These are phyloP conservation scores for Phytophthora pisi DNA, from an alignment of 352 stramenopile genomes.

Conservation along the genomic window DNA sequence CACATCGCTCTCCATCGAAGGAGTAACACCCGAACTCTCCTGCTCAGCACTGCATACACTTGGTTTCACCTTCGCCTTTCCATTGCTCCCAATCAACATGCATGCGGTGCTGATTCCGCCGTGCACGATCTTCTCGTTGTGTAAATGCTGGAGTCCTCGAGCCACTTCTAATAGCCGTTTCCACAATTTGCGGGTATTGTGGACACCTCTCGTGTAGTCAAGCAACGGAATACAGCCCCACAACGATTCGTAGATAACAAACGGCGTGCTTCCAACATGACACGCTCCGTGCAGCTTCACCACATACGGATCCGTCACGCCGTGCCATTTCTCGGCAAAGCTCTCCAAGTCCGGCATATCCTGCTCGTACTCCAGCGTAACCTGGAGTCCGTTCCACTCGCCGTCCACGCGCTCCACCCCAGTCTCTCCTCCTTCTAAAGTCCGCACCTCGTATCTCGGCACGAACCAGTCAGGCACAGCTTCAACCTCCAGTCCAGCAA, in stretches of 20 bases:
- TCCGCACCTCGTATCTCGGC: conserved; percentile 28
- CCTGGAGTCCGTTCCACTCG: conserved; percentile 33
- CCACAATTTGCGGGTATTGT: conserved; percentile 20
- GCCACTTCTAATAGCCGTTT: conserved; percentile 34
- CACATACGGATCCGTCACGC: conserved; percentile 18
- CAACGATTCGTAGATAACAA: conserved; percentile 34
- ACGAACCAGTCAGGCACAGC: conserved; percentile 37
- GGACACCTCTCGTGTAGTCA: conserved; percentile 12
- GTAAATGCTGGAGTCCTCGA: conserved; percentile 30
- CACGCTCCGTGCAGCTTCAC: conserved; percentile 30
- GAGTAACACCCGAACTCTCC: background rate
- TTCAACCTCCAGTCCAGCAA: background rate
- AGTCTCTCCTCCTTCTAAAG: background rate
- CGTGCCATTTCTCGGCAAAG: conserved; percentile 22
- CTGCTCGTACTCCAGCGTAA: conserved; percentile 15
- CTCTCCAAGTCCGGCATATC: background rate
- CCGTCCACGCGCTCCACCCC: background rate
- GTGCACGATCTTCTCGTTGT: conserved; percentile 20
- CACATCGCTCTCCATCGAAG: conserved; percentile 24
- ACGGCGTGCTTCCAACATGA: conserved; percentile 31
- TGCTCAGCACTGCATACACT: background rate
- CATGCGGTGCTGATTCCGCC: conserved; percentile 10
- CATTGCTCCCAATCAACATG: conserved; percentile 23
- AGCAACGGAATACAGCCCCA: conserved; percentile 13
- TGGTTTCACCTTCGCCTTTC: conserved; percentile 32